phyloP scores from a whole-genome alignment of 2,329 filamentous ascomycete genomes.

The Biscogniauxia marginata region DNA sequence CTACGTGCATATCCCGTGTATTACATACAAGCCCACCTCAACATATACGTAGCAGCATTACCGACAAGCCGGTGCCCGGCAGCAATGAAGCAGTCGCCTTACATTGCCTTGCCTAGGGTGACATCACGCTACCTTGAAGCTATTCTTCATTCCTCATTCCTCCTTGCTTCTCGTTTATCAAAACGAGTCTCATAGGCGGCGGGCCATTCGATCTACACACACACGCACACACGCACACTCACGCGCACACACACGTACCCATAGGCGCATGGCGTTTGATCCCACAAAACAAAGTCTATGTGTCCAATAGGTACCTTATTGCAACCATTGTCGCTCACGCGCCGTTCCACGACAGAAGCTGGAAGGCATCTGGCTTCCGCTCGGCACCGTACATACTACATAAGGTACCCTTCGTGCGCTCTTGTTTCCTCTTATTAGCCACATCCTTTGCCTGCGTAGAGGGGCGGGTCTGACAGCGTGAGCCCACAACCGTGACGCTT shows the following conservation, averaged over 20 bases:
- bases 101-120: slow-evolving; percentile 11
- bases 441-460: not conserved
- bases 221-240: slow-evolving; percentile 1
- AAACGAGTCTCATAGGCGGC: slow-evolving; percentile 13
- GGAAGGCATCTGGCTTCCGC: slow-evolving; percentile 17
- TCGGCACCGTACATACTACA: slow-evolving; percentile 3
- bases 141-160: not conserved
- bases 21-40: not conserved
- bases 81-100: slow-evolving; percentile 9
- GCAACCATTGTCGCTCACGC: slow-evolving; percentile 5
- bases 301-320: slow-evolving; percentile 12
- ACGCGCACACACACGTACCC: slow-evolving; percentile 4
- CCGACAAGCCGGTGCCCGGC: not conserved
- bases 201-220: slow-evolving; percentile 6
- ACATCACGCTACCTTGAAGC: slow-evolving; percentile 4
- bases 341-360: slow-evolving; percentile 17
- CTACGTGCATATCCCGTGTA: not conserved
- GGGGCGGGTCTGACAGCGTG: not conserved
- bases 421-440: not conserved
- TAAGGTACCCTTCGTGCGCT: not conserved
- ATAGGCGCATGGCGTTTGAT: slow-evolving; percentile 23
- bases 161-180: slow-evolving; percentile 15
- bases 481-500: not conserved
- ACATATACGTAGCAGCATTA: not conserved
- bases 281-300: slow-evolving; percentile 21